phyloP scores from a whole-genome alignment of 192 early-diverging fungal species.

The Haplosporangium gracile region DNA sequence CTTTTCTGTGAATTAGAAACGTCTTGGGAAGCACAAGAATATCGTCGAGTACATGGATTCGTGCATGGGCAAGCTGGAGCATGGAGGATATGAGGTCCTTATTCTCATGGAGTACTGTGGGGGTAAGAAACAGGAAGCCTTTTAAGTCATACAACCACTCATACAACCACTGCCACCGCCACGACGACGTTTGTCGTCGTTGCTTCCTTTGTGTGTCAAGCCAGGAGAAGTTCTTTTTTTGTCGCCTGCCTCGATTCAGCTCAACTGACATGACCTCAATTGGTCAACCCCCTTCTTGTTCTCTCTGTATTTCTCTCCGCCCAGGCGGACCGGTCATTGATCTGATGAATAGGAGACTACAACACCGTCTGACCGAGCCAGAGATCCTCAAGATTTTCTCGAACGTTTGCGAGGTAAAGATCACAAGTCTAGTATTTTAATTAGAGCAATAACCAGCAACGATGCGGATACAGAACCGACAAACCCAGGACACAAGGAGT shows the following conservation, averaged over 20 bases:
- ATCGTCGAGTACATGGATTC: slow-evolving; percentile 88
- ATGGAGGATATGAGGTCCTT: slow-evolving; percentile 80
- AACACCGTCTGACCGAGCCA: slow-evolving; percentile 79
- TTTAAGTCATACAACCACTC: not conserved
- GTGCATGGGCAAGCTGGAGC: slow-evolving; percentile 64
- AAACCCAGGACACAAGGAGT: not conserved
- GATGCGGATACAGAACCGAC: no score
- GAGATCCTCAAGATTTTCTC: slow-evolving; percentile 92
- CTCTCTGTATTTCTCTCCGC: not conserved
- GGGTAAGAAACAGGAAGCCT: slow-evolving; percentile 56
- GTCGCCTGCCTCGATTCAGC: not conserved
- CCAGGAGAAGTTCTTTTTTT: slow-evolving; percentile 5
- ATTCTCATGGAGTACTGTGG: slow-evolving; percentile 96
- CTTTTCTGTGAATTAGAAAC: slow-evolving; percentile 57
- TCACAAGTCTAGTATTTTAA: not conserved
- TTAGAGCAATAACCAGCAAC: not conserved
- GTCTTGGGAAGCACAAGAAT: slow-evolving; percentile 82
- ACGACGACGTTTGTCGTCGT: not conserved
- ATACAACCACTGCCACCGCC: not conserved
- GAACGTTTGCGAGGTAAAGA: slow-evolving; percentile 76
- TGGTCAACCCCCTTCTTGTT: slow-evolving; percentile 2
- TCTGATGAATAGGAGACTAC: slow-evolving; percentile 87
- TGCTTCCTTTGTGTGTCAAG: not conserved
- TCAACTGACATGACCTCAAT: slow-evolving; percentile 11
- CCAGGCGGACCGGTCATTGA: slow-evolving; percentile 85